These are phyloP conservation scores for Sphaerulina musiva DNA, from an alignment of 2,329 filamentous ascomycete genomes.

Conservation along the genomic window DNA sequence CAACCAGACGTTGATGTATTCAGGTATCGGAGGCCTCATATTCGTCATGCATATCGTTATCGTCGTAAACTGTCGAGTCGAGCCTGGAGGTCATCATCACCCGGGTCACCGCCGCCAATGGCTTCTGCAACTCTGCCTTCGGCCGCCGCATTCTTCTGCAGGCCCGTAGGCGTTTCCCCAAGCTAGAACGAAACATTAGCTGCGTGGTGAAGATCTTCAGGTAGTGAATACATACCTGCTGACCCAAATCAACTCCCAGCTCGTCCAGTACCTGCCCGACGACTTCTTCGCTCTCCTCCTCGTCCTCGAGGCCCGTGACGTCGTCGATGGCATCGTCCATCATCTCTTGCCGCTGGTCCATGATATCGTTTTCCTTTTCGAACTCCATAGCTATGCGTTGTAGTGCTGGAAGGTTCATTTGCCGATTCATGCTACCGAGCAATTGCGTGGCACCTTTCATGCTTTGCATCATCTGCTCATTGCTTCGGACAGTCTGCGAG, in stretches of 20 bases:
- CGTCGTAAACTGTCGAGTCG: constrained; percentile 71
- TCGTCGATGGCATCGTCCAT: constrained; percentile 99
- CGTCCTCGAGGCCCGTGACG: constrained; percentile 81
- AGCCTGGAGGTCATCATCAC: constrained; percentile 87
- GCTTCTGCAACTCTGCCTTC: constrained; percentile 82
- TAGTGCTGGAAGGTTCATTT: constrained; percentile 92
- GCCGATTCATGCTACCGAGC: constrained; percentile 91
- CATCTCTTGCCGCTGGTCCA: constrained; percentile 98
- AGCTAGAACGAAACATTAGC: constrained; percentile 51
- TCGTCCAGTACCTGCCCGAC: constrained; percentile 95
- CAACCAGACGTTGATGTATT: neutral
- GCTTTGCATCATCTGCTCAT: constrained; percentile 99
- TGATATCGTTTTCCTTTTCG: constrained; percentile 96
- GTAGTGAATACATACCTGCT: constrained; percentile 60
- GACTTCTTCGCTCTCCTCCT: constrained; percentile 94
- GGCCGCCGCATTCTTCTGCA: constrained; percentile 65
- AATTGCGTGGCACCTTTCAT: constrained; percentile 97
- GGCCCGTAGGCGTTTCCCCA: constrained; percentile 79
- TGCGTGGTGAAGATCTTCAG: neutral
- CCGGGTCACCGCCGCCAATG: constrained; percentile 60
- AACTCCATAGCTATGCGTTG: constrained; percentile 99
- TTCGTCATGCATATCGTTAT: constrained; percentile 22
- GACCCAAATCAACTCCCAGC: constrained; percentile 87
- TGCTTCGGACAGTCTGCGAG: constrained; percentile 81
- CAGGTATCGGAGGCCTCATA: neutral